Evolutionary conservation across 2,329 filamentous ascomycete species (phyloP).

Genomic region (Colletotrichum gigasporum): DNA sequence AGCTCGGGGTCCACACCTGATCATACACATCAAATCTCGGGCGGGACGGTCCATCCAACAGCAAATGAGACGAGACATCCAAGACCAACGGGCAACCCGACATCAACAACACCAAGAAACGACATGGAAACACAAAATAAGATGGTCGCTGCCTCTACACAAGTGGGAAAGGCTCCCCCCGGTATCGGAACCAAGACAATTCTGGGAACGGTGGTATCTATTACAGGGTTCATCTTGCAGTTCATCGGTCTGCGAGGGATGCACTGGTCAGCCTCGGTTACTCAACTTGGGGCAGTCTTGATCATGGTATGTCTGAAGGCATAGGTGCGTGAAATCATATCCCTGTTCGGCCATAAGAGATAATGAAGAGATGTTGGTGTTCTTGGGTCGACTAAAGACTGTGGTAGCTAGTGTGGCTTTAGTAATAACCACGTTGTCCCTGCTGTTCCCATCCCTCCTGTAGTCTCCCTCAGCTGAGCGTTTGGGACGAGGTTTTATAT

Average conservation of each 20-base stretch:
- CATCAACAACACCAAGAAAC: rapidly evolving
- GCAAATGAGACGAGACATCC: not conserved
- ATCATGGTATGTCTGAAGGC: not conserved
- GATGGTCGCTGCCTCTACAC: too few species aligned
- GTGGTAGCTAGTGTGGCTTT: too few species aligned
- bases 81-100: not conserved
- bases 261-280: not conserved
- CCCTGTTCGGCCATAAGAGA: too few species aligned
- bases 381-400: too few species aligned
- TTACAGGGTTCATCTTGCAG: not conserved
- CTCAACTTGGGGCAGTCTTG: not conserved
- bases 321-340: too few species aligned
- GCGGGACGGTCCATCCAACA: not conserved
- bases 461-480: too few species aligned
- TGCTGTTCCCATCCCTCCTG: slow-evolving; percentile 60
- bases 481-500: slow-evolving; percentile 59
- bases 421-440: too few species aligned
- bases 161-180: too few species aligned
- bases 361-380: too few species aligned
- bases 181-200: not conserved
- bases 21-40: too few species aligned
- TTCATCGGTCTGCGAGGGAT: not conserved
- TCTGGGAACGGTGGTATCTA: not conserved
- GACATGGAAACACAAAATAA: not conserved
- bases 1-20: too few species aligned